phyloP scores from a whole-genome alignment of 2,329 filamentous ascomycete genomes.

The Microdochium trichocladiopsis region DNA sequence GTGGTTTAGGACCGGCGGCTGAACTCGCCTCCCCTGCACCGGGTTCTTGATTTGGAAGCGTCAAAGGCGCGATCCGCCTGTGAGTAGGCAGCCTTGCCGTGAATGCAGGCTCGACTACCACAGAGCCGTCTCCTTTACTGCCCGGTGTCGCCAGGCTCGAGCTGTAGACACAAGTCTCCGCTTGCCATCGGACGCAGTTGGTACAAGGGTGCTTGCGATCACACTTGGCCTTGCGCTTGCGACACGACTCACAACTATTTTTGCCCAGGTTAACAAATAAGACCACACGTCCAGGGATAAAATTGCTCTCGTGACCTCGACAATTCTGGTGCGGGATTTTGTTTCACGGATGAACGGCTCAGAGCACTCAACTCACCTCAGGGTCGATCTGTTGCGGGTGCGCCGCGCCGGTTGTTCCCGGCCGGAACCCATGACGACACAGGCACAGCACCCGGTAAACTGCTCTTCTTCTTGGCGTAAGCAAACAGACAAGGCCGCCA shows the following conservation, averaged over 20 bases:
- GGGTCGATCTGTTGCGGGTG: background rate
- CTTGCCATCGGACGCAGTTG: conserved; percentile 1
- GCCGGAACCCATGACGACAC: background rate
- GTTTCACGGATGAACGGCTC: background rate
- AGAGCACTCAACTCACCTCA: background rate
- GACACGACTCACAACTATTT: background rate
- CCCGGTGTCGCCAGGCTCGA: background rate
- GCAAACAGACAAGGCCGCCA: background rate
- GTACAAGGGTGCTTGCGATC: conserved; percentile 1
- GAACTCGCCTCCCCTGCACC: background rate
- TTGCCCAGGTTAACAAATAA: background rate
- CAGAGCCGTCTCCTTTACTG: background rate
- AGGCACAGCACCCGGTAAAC: background rate
- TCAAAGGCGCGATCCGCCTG: background rate
- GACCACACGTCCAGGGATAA: too few relatives aligned
- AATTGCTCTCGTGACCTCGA: too few relatives aligned
- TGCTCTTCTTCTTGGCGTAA: too few relatives aligned
- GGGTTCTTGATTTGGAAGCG: background rate
- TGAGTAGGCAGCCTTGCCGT: background rate
- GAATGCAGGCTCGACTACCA: background rate
- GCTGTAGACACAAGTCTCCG: background rate
- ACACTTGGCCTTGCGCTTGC: conserved; percentile 1
- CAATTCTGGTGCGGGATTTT: background rate
- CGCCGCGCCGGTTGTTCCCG: background rate
- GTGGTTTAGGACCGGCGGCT: background rate